Conservation (phyloP, 148 eudicot species). For the Drosera capensis region DNA sequence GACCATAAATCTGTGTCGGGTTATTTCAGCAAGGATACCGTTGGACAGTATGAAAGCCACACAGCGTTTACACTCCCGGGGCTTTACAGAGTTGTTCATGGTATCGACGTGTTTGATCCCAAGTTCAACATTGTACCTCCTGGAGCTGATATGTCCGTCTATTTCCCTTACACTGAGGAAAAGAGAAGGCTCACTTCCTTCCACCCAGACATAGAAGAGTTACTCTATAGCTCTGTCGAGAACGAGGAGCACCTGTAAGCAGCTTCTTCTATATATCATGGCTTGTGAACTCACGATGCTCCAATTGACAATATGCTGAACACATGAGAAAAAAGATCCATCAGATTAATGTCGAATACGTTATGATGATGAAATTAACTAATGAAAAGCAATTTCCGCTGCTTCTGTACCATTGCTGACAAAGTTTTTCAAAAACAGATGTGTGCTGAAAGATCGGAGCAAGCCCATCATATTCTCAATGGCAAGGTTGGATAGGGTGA, state of each 20-base stretch:
- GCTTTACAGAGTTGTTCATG: conserved; percentile 19
- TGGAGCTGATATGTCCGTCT: conserved; percentile 18
- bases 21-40: conserved; percentile 12
- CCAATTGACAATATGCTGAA: background rate
- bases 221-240: conserved; percentile 14
- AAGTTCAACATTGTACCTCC: conserved; percentile 25
- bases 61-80: conserved; percentile 21
- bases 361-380: too few species aligned
- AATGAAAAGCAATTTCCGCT: background rate
- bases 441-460: conserved; percentile 13
- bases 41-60: conserved; percentile 27
- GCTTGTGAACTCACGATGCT: background rate
- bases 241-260: conserved; percentile 16
- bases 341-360: background rate
- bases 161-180: conserved; percentile 19
- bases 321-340: background rate
- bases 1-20: background rate
- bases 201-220: conserved; percentile 16
- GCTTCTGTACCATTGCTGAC: background rate
- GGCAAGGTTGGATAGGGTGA: conserved; percentile 23
- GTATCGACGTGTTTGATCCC: conserved; percentile 22
- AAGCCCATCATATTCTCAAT: conserved; percentile 25
- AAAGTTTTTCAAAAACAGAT: background rate
- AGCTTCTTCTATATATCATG: background rate
- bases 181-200: conserved; percentile 12